phyloP scores from a whole-genome alignment of 2,329 filamentous ascomycete species.

The Fusarium goolgardi region DNA sequence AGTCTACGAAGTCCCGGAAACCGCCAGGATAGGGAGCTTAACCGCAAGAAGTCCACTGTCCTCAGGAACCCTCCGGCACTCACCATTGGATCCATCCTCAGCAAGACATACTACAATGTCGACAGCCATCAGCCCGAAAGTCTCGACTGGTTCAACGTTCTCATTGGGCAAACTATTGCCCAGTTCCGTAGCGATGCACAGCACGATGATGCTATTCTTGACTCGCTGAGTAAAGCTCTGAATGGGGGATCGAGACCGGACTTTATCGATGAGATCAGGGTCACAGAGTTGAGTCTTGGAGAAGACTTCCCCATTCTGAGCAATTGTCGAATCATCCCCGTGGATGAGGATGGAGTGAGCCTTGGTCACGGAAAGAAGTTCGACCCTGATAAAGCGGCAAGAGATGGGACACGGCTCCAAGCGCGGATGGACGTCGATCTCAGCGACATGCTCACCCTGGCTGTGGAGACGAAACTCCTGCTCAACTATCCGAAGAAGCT shows the following conservation, averaged over 20 bases:
- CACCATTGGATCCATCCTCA: slow-evolving; percentile 92
- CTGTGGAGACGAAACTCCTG: slow-evolving; percentile 91
- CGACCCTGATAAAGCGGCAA: slow-evolving; percentile 63
- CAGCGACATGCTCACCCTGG: slow-evolving; percentile 94
- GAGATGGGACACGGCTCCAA: slow-evolving; percentile 81
- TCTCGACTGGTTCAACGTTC: slow-evolving; percentile 98
- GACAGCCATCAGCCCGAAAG: slow-evolving; percentile 96
- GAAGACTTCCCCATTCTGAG: slow-evolving; percentile 99
- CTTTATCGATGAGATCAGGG: slow-evolving; percentile 91
- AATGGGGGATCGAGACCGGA: slow-evolving; percentile 90
- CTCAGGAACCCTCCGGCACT: slow-evolving; percentile 78
- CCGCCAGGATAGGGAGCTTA: slow-evolving; percentile 59
- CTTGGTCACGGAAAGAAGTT: slow-evolving; percentile 64
- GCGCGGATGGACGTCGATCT: slow-evolving; percentile 97
- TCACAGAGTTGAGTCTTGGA: slow-evolving; percentile 92
- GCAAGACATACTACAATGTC: slow-evolving; percentile 98
- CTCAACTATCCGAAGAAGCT: slow-evolving; percentile 94
- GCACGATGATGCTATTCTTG: slow-evolving; percentile 89
- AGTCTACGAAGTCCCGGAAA: slow-evolving; percentile 64
- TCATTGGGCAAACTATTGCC: slow-evolving; percentile 95
- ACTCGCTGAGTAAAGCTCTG: slow-evolving; percentile 83
- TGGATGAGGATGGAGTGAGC: slow-evolving; percentile 79
- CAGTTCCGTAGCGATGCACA: slow-evolving; percentile 94
- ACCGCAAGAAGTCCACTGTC: slow-evolving; percentile 76
- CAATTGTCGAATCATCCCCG: slow-evolving; percentile 95